Conservation (phyloP, 495 filamentous ascomycete species). For the Aspergillus cristatus region DNA sequence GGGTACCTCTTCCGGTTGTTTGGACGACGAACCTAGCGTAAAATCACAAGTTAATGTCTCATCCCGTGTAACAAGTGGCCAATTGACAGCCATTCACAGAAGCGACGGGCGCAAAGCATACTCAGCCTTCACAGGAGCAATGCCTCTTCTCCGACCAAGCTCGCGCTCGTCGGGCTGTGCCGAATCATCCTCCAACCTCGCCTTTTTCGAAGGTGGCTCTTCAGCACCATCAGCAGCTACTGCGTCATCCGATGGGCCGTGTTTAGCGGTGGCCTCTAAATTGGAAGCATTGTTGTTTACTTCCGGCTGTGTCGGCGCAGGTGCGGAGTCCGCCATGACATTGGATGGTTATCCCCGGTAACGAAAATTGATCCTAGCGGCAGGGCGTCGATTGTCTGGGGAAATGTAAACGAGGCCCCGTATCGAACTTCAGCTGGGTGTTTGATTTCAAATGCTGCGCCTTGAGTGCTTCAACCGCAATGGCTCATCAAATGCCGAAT, state of each 20-base stretch:
- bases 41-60: not conserved
- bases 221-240: conserved; percentile 9
- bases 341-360: no score
- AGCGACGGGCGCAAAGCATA: conserved; percentile 35
- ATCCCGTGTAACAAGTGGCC: no score
- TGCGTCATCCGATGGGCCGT: conserved; percentile 4
- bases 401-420: not conserved
- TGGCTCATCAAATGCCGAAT: no score
- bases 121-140: conserved; percentile 81
- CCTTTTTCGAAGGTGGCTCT: conserved; percentile 50
- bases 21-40: conserved; percentile 49
- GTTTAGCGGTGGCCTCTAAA: not conserved
- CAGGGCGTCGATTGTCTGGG: not conserved
- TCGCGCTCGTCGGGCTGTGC: conserved; percentile 23
- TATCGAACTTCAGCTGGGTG: no score
- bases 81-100: no score
- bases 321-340: conserved; percentile 11
- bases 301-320: conserved; percentile 3
- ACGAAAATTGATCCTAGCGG: no score
- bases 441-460: no score
- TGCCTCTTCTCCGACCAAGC: conserved; percentile 43
- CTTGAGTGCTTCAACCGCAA: no score
- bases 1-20: conserved; percentile 11
- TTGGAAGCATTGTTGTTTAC: conserved; percentile 3
- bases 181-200: conserved; percentile 40